phyloP scores from a whole-genome alignment of 306 rosid genomes.

The Oemleria cerasiformis region DNA sequence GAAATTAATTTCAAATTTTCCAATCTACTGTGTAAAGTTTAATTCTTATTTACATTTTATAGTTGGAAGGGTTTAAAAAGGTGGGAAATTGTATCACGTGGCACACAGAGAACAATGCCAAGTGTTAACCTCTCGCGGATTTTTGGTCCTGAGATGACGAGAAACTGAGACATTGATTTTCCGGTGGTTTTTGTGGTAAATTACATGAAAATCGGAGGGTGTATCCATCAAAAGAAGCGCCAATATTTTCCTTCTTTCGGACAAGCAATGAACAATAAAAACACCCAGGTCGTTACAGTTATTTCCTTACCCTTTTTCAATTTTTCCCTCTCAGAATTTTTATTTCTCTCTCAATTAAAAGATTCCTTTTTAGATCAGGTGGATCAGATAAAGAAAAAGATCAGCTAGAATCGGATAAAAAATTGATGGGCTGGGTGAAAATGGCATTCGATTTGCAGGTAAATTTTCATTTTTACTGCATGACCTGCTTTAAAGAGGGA shows the following conservation, averaged over 20 bases:
- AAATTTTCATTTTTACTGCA: slow-evolving; percentile 2
- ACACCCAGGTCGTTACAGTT: not conserved
- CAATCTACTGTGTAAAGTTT: too few species aligned
- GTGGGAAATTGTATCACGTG: slow-evolving; percentile 27
- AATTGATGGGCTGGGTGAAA: not conserved
- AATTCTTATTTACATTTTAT: not conserved
- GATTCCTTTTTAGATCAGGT: not conserved
- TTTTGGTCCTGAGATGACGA: slow-evolving; percentile 11
- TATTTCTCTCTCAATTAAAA: not conserved
- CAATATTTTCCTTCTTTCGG: slow-evolving; percentile 23
- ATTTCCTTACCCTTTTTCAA: slow-evolving; percentile 2
- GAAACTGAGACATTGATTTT: slow-evolving; percentile 8
- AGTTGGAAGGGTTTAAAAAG: not conserved
- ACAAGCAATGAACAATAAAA: not conserved
- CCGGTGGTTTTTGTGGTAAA: slow-evolving; percentile 16
- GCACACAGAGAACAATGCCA: slow-evolving; percentile 13
- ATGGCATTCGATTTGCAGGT: not conserved
- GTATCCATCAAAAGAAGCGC: slow-evolving; percentile 28
- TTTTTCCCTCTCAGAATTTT: not conserved
- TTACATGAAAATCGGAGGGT: slow-evolving; percentile 26
- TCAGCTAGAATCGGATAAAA: not conserved
- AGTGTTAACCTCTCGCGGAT: not conserved
- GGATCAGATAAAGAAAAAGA: too few species aligned
- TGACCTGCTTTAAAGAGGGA: not conserved
- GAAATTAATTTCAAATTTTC: too few species aligned